Base-by-base conservation (phyloP, 306 rosid species). In the Citrullus amarus region DNA sequence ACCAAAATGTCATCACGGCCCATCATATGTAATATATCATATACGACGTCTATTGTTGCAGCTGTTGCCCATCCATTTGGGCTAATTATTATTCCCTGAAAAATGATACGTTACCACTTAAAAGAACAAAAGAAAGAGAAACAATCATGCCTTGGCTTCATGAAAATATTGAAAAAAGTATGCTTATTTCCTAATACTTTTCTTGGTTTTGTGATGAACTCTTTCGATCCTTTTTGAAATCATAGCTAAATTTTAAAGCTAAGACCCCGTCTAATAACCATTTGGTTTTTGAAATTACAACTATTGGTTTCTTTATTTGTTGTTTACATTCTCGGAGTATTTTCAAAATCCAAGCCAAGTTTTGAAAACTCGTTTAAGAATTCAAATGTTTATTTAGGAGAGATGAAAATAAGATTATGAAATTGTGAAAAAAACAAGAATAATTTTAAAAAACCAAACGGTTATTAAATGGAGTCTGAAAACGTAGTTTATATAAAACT, bases 61-160 rank as follows among this genome's bases (percentile, higher is more conserved):
- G 87, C 93, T 78, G 90, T 90, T 75, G 96, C 96, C 99, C 99
- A 95, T 38, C 99, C 97, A 3, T 87, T 92, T 84, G 97, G 93
- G 74, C 92, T 95, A 58, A 92, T 89, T 58, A 92, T 89, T 48
- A 95, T 88, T 84, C 90, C 99, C 99, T 95, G 83, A 6, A 28
- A 34, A 72, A 54, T 73, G 25, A 44, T n/a, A 14, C 34, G 20
- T 22, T 25, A 41, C 48, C 54, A 48, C 16, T 48, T 48, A 12
- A 0, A 22, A 17, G 32, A 80, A 16, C 55, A 69, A 20, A 43
- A 10, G 44, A 69, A 20, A 44, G 17, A 69, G 38, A 44, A 70
- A 5, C n/a, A 20, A 38, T 22, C 76, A 70, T 12, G 76, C 38
- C 38, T 11, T 44, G 22, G 56, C 56, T 69, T 43, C 75, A 25